Conservation (phyloP, 2,329 filamentous ascomycete species). For the Nannizzia gypsea region DNA sequence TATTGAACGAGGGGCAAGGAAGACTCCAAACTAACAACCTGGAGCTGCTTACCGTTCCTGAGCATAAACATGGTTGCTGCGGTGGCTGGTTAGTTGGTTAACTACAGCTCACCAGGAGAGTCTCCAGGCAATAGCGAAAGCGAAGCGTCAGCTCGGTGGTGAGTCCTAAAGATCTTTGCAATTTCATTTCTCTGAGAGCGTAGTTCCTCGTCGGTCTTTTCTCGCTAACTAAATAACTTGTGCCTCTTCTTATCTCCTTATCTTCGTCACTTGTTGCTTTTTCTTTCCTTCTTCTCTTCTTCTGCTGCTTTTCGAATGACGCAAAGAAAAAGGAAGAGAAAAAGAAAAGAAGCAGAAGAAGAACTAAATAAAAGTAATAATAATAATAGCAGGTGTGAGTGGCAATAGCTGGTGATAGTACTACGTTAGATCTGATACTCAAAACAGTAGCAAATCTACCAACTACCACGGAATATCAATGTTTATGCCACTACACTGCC, state of each 20-base stretch:
- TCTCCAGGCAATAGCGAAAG: neutral
- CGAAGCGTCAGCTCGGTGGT: neutral
- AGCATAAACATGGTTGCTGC: constrained; percentile 44
- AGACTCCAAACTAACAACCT: constrained; percentile 20
- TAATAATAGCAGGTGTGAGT: neutral
- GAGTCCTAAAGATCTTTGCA: too few relatives aligned
- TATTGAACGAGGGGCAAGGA: constrained; percentile 17
- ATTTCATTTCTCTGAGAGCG: too few relatives aligned
- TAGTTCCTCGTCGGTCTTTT: too few relatives aligned
- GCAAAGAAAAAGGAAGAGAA: neutral
- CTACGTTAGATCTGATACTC: neutral
- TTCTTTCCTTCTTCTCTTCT: too few relatives aligned
- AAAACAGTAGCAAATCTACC: neutral
- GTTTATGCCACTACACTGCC: neutral
- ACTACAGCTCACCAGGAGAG: neutral
- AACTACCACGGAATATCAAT: neutral
- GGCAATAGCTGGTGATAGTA: neutral
- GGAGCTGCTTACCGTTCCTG: constrained; percentile 38
- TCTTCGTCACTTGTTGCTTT: too few relatives aligned
- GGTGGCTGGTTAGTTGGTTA: neutral
- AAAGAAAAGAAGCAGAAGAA: too few relatives aligned
- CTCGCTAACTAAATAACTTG: too few relatives aligned
- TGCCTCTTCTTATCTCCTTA: too few relatives aligned
- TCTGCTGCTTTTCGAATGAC: too few relatives aligned
- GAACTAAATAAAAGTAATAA: too few relatives aligned